phyloP scores from a whole-genome alignment of 352 stramenopile genomes.

The Phytophthora europaea region DNA sequence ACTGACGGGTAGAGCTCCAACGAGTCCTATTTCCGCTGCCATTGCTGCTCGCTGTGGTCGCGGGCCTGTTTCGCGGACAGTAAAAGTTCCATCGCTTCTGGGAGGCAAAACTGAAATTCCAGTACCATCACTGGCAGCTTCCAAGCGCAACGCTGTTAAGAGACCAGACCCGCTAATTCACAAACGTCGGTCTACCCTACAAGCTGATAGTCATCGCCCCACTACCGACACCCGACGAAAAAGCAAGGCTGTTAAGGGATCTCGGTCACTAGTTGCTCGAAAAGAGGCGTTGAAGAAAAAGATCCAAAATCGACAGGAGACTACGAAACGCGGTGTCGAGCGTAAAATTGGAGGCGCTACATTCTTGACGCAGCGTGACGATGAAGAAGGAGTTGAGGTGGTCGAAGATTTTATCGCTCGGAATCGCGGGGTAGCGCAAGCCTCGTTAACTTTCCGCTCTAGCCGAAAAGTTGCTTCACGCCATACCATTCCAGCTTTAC shows the following conservation, averaged over 20 bases:
- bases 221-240: constrained; percentile 12
- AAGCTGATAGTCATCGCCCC: background rate
- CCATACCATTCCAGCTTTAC: constrained; percentile 4
- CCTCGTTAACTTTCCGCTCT: constrained; percentile 28
- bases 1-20: constrained; percentile 16
- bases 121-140: background rate
- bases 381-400: constrained; percentile 41
- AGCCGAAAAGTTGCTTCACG: constrained; percentile 2
- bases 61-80: constrained; percentile 12
- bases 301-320: constrained; percentile 21
- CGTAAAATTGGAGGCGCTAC: constrained; percentile 39
- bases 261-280: constrained; percentile 33
- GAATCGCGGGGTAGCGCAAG: constrained; percentile 17
- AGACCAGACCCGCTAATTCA: constrained; percentile 28
- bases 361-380: constrained; percentile 58
- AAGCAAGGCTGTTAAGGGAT: constrained; percentile 11
- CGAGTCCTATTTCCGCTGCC: constrained; percentile 27
- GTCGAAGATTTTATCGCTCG: constrained; percentile 31
- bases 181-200: constrained; percentile 15
- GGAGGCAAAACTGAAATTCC: constrained; percentile 5
- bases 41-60: constrained; percentile 25
- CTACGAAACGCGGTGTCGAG: background rate
- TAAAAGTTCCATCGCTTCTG: background rate
- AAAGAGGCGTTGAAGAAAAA: constrained; percentile 61
- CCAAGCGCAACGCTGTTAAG: constrained; percentile 20